Evolutionary conservation across 1,284 basidiomycete species (phyloP).

Genomic region (Trichosporon sp.): DNA sequence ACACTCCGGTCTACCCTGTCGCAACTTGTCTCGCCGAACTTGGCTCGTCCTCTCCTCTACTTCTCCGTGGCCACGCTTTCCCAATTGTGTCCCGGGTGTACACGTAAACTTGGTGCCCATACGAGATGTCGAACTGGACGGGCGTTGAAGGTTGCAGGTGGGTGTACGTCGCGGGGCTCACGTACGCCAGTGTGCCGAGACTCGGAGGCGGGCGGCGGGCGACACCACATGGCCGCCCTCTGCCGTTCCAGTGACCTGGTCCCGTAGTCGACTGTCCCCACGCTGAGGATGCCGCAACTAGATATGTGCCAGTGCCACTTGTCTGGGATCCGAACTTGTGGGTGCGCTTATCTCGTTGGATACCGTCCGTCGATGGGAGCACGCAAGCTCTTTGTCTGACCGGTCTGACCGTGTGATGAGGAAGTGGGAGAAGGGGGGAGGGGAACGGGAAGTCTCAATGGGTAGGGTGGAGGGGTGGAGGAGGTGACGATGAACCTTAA

Average conservation of each 20-base stretch:
- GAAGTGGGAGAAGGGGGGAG: background rate
- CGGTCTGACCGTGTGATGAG: background rate
- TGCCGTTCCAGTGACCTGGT: background rate
- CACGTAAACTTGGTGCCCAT: background rate
- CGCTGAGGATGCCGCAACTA: background rate
- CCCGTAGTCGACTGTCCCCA: background rate
- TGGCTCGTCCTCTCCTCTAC: background rate
- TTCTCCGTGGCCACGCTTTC: background rate
- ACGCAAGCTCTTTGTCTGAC: slow-evolving; percentile 1
- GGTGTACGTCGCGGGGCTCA: background rate
- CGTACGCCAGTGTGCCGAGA: slow-evolving; percentile 4
- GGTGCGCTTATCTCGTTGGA: slow-evolving; percentile 9
- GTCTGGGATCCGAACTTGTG: background rate
- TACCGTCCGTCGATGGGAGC: background rate
- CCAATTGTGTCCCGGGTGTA: background rate
- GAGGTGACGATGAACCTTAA: slow-evolving; percentile 1
- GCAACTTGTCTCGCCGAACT: background rate
- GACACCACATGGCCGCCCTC: background rate
- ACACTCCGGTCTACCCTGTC: background rate
- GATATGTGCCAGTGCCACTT: background rate
- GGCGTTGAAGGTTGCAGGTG: background rate
- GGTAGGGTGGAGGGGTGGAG: background rate
- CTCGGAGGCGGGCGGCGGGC: background rate
- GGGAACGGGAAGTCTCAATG: background rate
- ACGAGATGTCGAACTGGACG: background rate